Evolutionary conservation across 106 monocot species (phyloP).

Genomic region (Platanthera guangdongensis): DNA sequence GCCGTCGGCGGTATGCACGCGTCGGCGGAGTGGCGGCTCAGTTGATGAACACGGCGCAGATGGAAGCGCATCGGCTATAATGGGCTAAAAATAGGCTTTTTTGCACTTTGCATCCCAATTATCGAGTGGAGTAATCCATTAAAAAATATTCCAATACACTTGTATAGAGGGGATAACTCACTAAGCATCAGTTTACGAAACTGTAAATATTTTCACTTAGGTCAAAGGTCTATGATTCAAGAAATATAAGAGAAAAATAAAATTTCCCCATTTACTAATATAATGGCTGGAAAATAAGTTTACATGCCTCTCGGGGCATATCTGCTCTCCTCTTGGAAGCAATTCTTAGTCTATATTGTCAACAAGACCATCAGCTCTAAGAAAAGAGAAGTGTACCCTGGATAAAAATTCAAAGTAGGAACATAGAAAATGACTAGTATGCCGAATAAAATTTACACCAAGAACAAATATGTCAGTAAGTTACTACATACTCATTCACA

Average conservation of each 20-base stretch:
- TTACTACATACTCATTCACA: slow-evolving; percentile 5
- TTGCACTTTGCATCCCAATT: no score
- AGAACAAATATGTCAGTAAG: background rate
- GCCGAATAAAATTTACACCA: slow-evolving; percentile 78
- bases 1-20: no score
- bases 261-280: background rate
- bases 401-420: slow-evolving; percentile 74
- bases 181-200: background rate
- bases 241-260: slow-evolving; percentile 15
- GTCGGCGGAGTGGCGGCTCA: no score
- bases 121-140: slow-evolving; percentile 93
- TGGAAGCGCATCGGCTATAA: no score
- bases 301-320: slow-evolving; percentile 79
- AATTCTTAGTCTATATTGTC: slow-evolving; percentile 60
- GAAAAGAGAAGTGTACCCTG: slow-evolving; percentile 51
- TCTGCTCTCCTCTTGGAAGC: slow-evolving; percentile 66
- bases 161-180: slow-evolving; percentile 7
- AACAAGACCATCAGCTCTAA: slow-evolving; percentile 25
- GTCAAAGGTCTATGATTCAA: background rate
- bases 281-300: slow-evolving; percentile 79
- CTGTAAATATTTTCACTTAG: background rate
- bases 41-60: no score
- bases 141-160: slow-evolving; percentile 35
- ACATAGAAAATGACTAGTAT: slow-evolving; percentile 53
- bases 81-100: no score